These are phyloP conservation scores for Saitozyma sp. DNA, from an alignment of 768 basidiomycete species.

Conservation along the genomic window DNA sequence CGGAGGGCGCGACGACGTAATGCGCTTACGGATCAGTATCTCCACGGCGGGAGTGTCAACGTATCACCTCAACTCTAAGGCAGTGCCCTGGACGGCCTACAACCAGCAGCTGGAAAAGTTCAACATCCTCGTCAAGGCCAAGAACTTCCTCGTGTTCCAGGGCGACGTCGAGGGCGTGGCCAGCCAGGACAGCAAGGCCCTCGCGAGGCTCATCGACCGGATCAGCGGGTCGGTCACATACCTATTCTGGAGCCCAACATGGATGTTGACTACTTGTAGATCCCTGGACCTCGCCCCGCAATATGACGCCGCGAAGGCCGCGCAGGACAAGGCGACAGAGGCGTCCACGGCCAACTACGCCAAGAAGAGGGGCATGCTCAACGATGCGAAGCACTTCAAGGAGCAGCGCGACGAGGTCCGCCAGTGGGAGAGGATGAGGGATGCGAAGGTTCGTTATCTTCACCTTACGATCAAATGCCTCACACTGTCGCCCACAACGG, in stretches of 20 bases:
- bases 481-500: neutral
- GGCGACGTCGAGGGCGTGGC: constrained; percentile 98
- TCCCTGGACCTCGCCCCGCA: constrained; percentile 84
- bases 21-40: constrained; percentile 61
- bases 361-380: constrained; percentile 86
- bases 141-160: constrained; percentile 99
- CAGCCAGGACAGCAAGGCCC: constrained; percentile 85
- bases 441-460: constrained; percentile 64
- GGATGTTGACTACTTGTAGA: constrained; percentile 26
- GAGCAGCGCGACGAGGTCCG: constrained; percentile 94
- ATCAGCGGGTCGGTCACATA: constrained; percentile 67
- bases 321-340: constrained; percentile 86
- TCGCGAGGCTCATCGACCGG: constrained; percentile 88
- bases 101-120: constrained; percentile 81
- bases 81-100: constrained; percentile 83
- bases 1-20: neutral
- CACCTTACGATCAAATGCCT: neutral
- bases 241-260: neutral
- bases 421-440: constrained; percentile 73
- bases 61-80: constrained; percentile 78
- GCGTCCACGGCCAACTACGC: constrained; percentile 92
- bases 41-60: constrained; percentile 83
- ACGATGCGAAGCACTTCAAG: constrained; percentile 95
- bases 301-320: constrained; percentile 85
- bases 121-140: constrained; percentile 97